Base-by-base conservation (phyloP, 225 moss, liverwort and hornwort species). In the Polytrichum commune region DNA sequence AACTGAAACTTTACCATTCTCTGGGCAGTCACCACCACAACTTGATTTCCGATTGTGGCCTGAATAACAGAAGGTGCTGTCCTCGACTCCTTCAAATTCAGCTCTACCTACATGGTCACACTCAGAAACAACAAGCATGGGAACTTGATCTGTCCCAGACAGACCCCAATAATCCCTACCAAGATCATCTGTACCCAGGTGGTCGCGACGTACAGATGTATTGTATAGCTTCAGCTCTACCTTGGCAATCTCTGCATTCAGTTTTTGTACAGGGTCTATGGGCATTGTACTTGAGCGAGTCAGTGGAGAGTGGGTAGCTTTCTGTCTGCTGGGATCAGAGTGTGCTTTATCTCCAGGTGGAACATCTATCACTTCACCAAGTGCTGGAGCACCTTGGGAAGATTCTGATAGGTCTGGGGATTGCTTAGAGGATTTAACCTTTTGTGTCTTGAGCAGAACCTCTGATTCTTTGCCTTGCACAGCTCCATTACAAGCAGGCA, bases 121-220 rank as follows among this genome's bases (percentile, higher is more conserved):
- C 71, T 88, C 76, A 64, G 74, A 90, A 72, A 95, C 95, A 64
- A 95, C 93, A 73, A 99, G 80, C 86, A 91, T 83, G 29, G 95
- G 98, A 55, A 60, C 75, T 67, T 79, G 85, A 69, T 85, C 84
- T 55, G 84, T 84, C 62, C 95, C 93, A 67, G 82, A 90, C 32
- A 99, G 87, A 10, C 82, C 87, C 98, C 98, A 99, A 76, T 99
- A 99, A 58, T 80, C 81, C 69, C 95, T 86, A 74, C 98, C 98
- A 46, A 80, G 30, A 63, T 95, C 93, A 79, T 99, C 98, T 76
- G 76, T 87, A 66, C 98, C 98, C 66, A 99, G 82, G 54, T 89
- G 88, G 64, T 99, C 93, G 60, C 98, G 84, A 66, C 98, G 83
- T 79, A 93, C 69, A 82, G 81, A 84, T 66, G 87, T 72, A 75